phyloP scores from a whole-genome alignment of 805 yeast genomes.

The Saccharomyces cerevisiae region DNA sequence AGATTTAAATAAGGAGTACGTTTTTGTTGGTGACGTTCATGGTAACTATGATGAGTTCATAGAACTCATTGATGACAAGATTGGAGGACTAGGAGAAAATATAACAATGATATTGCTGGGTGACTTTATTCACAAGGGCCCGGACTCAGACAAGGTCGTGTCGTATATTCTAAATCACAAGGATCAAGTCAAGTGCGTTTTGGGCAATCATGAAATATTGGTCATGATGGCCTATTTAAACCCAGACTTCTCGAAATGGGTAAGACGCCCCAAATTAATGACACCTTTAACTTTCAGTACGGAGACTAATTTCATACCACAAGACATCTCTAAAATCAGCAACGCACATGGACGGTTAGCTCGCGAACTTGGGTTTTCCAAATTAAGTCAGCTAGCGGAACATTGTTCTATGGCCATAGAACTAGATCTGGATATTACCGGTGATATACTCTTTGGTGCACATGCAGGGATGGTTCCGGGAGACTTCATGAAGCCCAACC shows the following conservation, averaged over 20 bases:
- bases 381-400: conserved; percentile 12
- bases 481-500: conserved; percentile 24
- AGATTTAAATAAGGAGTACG: conserved; percentile 33
- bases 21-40: conserved; percentile 83
- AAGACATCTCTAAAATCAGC: conserved; percentile 12
- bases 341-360: conserved; percentile 16
- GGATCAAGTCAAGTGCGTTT: conserved; percentile 50
- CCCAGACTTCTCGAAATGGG: conserved; percentile 20
- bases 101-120: conserved; percentile 58
- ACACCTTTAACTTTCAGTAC: conserved; percentile 12
- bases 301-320: conserved; percentile 11
- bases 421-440: conserved; percentile 11
- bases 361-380: conserved; percentile 14
- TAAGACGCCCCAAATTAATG: conserved; percentile 30
- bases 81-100: conserved; percentile 37
- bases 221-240: conserved; percentile 51
- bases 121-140: conserved; percentile 81
- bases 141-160: conserved; percentile 59
- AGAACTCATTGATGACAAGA: conserved; percentile 40
- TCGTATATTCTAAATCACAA: conserved; percentile 52
- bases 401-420: conserved; percentile 16
- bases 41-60: conserved; percentile 57
- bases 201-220: conserved; percentile 85
- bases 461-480: conserved; percentile 82
- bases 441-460: conserved; percentile 47